Evolutionary conservation across 164 flowering plant species (phyloP).

Genomic region (Cinnamomum chago): DNA sequence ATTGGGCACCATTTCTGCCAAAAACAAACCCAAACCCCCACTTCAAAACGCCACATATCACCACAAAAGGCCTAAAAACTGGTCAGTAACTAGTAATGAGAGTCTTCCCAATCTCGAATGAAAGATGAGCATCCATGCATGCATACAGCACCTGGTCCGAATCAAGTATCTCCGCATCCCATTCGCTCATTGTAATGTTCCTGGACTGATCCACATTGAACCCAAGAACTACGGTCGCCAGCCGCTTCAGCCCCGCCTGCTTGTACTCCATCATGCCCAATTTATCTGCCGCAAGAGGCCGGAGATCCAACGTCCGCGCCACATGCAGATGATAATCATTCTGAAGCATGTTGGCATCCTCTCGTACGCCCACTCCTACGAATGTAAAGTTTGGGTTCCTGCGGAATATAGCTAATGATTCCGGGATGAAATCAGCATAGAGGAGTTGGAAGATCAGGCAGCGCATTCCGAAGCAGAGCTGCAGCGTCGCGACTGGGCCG

Average conservation of each 20-base stretch:
- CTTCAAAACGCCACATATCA: no score
- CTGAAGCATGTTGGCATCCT: background rate
- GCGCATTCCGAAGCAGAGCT: conserved; percentile 4
- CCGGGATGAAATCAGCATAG: conserved; percentile 5
- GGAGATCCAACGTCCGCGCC: background rate
- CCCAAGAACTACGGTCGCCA: conserved; percentile 34
- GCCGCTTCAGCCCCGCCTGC: conserved; percentile 35
- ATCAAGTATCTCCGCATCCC: background rate
- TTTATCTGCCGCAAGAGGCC: conserved; percentile 27
- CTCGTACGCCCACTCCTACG: conserved; percentile 5
- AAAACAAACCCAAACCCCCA: no score
- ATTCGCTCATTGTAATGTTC: background rate
- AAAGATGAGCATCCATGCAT: background rate
- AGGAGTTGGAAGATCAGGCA: conserved; percentile 10
- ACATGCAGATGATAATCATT: conserved; percentile 1
- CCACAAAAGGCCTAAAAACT: background rate
- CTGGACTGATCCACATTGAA: conserved; percentile 32
- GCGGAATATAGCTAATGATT: background rate
- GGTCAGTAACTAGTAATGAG: background rate
- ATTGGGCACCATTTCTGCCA: no score
- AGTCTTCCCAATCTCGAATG: conserved; percentile 1
- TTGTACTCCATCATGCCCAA: conserved; percentile 7
- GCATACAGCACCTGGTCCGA: background rate
- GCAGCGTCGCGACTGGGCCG: background rate
- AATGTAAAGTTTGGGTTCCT: background rate